Conservation (phyloP, 2,329 filamentous ascomycete genomes). For the Neoascochyta sp. region DNA sequence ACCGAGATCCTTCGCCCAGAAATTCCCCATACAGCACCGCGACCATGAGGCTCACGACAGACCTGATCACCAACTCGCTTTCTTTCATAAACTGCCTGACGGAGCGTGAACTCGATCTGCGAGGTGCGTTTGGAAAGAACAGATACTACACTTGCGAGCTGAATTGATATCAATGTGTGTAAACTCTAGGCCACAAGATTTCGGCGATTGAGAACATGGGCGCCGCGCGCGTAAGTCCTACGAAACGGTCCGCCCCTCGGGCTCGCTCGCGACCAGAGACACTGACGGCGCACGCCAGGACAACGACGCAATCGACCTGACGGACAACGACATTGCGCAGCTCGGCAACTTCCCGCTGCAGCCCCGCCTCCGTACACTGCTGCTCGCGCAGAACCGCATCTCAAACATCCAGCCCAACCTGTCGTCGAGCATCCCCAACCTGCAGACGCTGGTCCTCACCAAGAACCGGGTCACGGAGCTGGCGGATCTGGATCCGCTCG, state of each 20-base stretch:
- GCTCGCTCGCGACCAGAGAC: not conserved
- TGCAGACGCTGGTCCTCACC: slow-evolving; percentile 77
- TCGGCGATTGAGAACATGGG: slow-evolving; percentile 96
- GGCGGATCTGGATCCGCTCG: slow-evolving; percentile 80
- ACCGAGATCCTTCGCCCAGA: too few relatives aligned
- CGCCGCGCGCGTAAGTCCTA: slow-evolving; percentile 77
- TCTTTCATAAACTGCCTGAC: slow-evolving; percentile 98
- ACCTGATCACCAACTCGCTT: slow-evolving; percentile 89
- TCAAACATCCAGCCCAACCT: slow-evolving; percentile 73
- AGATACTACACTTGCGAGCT: slow-evolving; percentile 92
- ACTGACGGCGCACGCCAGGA: slow-evolving; percentile 53
- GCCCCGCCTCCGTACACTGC: slow-evolving; percentile 79
- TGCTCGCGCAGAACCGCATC: slow-evolving; percentile 87
- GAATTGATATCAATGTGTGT: slow-evolving; percentile 72
- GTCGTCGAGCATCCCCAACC: slow-evolving; percentile 71
- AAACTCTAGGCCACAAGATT: slow-evolving; percentile 87
- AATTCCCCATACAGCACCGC: too few relatives aligned
- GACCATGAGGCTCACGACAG: slow-evolving; percentile 88
- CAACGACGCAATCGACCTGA: slow-evolving; percentile 96
- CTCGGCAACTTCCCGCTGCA: slow-evolving; percentile 91
- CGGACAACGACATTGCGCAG: slow-evolving; percentile 91
- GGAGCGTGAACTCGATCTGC: slow-evolving; percentile 97
- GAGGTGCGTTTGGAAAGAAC: slow-evolving; percentile 98
- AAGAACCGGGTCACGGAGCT: slow-evolving; percentile 80
- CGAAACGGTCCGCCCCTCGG: not conserved